These are phyloP conservation scores for Trichodelitschia bisporula DNA, from an alignment of 495 filamentous ascomycete species.

Conservation along the genomic window DNA sequence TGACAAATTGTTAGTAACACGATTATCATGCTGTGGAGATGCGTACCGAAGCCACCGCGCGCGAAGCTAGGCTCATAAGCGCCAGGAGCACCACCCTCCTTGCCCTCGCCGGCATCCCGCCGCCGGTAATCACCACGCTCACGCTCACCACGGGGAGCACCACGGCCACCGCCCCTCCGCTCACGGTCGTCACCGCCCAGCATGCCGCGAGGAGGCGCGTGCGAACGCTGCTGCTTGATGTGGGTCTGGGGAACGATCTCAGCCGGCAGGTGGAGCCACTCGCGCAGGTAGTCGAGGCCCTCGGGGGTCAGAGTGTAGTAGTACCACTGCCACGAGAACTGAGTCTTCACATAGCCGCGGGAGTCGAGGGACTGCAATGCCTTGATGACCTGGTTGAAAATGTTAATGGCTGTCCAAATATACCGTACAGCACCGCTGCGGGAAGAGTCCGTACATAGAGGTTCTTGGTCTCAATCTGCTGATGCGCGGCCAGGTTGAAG, in stretches of 20 bases:
- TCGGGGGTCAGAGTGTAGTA: constrained; percentile 99
- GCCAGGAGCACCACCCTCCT: constrained; percentile 87
- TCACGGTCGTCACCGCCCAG: constrained; percentile 78
- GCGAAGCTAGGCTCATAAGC: constrained; percentile 79
- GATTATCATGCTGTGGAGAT: no score
- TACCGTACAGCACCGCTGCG: not conserved
- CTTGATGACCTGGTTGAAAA: constrained; percentile 54
- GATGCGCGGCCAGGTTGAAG: constrained; percentile 81
- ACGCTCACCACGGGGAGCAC: constrained; percentile 45
- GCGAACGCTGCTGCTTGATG: constrained; percentile 99
- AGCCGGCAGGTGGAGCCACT: constrained; percentile 98
- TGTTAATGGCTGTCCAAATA: constrained; percentile 3
- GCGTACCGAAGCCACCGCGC: constrained; percentile 26
- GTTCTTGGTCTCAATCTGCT: constrained; percentile 95
- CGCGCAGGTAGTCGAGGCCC: constrained; percentile 98
- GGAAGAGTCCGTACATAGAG: constrained; percentile 32
- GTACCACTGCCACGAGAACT: constrained; percentile 99
- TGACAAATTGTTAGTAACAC: no score
- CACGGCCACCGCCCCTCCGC: constrained; percentile 41
- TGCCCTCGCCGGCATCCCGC: constrained; percentile 67
- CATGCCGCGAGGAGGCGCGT: constrained; percentile 96
- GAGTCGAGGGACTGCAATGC: constrained; percentile 92
- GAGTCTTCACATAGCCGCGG: constrained; percentile 95
- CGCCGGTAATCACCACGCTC: constrained; percentile 86
- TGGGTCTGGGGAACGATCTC: constrained; percentile 98